Percentiles rank a stretch among this genome's conserved stretches.
These are phyloP conservation scores for Capniomyces stellatus DNA, from an alignment of 371 early-diverging fungal genomes.

Conservation along the genomic window DNA sequence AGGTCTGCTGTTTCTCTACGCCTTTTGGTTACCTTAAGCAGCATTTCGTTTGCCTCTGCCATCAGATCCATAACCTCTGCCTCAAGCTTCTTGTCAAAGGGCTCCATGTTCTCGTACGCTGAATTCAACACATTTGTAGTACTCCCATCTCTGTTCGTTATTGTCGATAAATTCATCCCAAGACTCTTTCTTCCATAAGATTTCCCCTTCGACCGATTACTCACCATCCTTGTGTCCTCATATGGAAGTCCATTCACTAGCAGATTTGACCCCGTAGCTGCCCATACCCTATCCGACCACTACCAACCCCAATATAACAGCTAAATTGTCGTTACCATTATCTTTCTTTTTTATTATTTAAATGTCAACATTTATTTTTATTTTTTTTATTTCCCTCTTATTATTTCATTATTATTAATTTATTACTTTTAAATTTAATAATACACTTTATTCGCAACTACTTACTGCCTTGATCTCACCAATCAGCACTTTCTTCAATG, in stretches of 20 bases:
- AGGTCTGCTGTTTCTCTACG: not conserved
- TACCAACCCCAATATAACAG: not conserved
- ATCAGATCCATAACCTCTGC: constrained; percentile 1
- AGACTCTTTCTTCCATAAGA: not conserved
- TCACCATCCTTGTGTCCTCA: not conserved
- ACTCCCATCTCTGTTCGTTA: too few relatives aligned
- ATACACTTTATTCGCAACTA: too few relatives aligned
- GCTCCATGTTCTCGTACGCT: not conserved
- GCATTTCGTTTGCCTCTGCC: constrained; percentile 1
- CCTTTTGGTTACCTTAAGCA: not conserved
- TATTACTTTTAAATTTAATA: too few relatives aligned
- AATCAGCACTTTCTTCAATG: not conserved
- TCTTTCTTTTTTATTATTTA: too few relatives aligned
- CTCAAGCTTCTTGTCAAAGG: constrained; percentile 4
- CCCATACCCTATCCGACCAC: constrained; percentile 4
- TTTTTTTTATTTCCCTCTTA: not conserved
- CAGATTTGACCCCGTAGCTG: not conserved
- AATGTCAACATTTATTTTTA: not conserved
- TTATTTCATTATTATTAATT: too few relatives aligned
- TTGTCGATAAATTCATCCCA: too few relatives aligned
- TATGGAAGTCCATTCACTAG: constrained; percentile 3
- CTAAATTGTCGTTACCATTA: too few relatives aligned
- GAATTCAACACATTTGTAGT: not conserved
- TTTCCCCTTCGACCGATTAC: not conserved
- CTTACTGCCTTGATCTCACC: not conserved